phyloP scores from a whole-genome alignment of 169 alveolate genomes.

The Plasmodium sp. region DNA sequence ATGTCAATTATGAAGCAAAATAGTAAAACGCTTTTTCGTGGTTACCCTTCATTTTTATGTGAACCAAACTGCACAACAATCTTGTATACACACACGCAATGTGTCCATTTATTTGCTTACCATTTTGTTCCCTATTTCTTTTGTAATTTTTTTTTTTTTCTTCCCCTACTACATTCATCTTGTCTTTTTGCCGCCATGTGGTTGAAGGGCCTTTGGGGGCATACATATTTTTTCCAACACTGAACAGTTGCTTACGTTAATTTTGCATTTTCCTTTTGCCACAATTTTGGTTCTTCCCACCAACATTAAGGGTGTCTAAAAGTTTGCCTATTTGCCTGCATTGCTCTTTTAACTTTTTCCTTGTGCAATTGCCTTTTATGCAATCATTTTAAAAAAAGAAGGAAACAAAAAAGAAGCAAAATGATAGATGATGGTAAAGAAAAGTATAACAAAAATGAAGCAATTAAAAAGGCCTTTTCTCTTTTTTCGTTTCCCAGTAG shows the following conservation, averaged over 20 bases:
- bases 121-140: neutral
- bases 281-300: neutral
- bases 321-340: neutral
- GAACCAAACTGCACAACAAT: neutral
- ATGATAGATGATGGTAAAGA: slow-evolving; percentile 18
- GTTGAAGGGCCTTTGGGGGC: neutral
- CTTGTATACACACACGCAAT: neutral
- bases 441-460: slow-evolving; percentile 20
- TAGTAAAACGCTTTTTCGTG: neutral
- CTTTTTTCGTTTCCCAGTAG: slow-evolving; percentile 62
- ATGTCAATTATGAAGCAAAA: neutral
- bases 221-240: neutral
- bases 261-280: neutral
- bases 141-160: neutral
- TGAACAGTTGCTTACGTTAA: neutral
- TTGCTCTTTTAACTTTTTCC: neutral
- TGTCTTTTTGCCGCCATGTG: neutral
- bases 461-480: slow-evolving; percentile 36
- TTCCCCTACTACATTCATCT: neutral
- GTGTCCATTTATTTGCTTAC: neutral
- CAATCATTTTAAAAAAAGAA: neutral
- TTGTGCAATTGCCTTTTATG: neutral
- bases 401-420: neutral
- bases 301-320: slow-evolving; percentile 3
- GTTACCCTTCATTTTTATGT: neutral